Evolutionary conservation across 805 yeast genomes (phyloP).

Genomic region (Cyberlindnera lachancei): DNA sequence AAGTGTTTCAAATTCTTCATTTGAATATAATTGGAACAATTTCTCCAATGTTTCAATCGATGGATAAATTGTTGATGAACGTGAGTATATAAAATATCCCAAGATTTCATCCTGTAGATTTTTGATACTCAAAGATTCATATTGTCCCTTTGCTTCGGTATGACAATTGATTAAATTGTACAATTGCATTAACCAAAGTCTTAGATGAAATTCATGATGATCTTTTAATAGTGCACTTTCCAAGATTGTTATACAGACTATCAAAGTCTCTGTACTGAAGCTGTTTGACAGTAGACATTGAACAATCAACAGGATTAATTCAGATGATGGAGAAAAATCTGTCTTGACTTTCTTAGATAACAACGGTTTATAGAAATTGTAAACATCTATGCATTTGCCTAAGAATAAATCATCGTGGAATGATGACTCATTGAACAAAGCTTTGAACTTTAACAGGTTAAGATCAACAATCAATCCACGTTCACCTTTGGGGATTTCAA

Average conservation of each 20-base stretch:
- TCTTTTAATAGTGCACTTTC: conserved; percentile 50
- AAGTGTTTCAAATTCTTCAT: conserved; percentile 44
- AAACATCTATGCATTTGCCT: conserved; percentile 30
- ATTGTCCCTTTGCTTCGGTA: conserved; percentile 42
- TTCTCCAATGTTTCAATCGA: conserved; percentile 29
- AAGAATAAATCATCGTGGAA: conserved; percentile 21
- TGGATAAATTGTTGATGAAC: conserved; percentile 42
- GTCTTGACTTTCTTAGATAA: conserved; percentile 39
- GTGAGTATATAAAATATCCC: conserved; percentile 43
- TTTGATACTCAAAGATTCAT: conserved; percentile 51
- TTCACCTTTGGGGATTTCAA: conserved; percentile 14
- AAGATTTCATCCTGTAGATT: conserved; percentile 72
- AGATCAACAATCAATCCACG: conserved; percentile 25
- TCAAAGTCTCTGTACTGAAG: conserved; percentile 19
- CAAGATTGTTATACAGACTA: conserved; percentile 44
- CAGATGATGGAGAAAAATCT: conserved; percentile 68
- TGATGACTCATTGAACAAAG: conserved; percentile 21
- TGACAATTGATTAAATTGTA: conserved; percentile 53
- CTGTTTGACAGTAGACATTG: conserved; percentile 24
- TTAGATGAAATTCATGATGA: conserved; percentile 63
- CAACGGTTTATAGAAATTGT: conserved; percentile 30
- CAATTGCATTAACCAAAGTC: conserved; percentile 62
- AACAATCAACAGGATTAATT: conserved; percentile 51
- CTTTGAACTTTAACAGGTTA: conserved; percentile 42
- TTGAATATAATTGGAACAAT: conserved; percentile 43